Percentiles rank a stretch among this genome's conserved stretches.
Conservation (phyloP, 371 early-diverging fungal species). For the Gilbertella persicaria region DNA sequence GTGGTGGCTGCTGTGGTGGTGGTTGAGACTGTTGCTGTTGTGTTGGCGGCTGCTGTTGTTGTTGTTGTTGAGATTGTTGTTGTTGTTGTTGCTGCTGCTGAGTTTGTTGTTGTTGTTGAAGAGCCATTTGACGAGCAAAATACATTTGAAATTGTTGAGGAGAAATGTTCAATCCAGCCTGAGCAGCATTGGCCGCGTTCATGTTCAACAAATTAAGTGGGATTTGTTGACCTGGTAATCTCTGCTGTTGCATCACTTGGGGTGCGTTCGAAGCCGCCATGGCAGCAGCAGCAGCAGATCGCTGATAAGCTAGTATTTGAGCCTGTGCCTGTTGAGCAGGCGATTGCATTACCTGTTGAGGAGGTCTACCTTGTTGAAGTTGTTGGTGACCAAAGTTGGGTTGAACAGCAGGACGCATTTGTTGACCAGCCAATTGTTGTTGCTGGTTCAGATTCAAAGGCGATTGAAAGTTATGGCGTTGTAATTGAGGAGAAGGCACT, state of each 20-base stretch:
- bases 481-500: slow-evolving; percentile 46
- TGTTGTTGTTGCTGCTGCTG: slow-evolving; percentile 15
- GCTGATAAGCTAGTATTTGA: slow-evolving; percentile 33
- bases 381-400: slow-evolving; percentile 6
- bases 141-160: slow-evolving; percentile 41
- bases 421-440: slow-evolving; percentile 18
- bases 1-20: slow-evolving; percentile 20
- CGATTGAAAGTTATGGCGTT: slow-evolving; percentile 14
- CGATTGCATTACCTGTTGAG: slow-evolving; percentile 25
- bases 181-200: slow-evolving; percentile 17
- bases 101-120: slow-evolving; percentile 34
- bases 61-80: slow-evolving; percentile 11
- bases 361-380: slow-evolving; percentile 31
- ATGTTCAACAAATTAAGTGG: slow-evolving; percentile 30
- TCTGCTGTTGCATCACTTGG: slow-evolving; percentile 7
- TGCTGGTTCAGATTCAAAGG: slow-evolving; percentile 26
- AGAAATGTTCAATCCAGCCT: slow-evolving; percentile 23
- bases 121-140: slow-evolving; percentile 36
- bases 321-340: slow-evolving; percentile 23
- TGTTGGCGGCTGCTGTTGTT: no score
- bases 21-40: slow-evolving; percentile 21
- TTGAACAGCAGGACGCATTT: slow-evolving; percentile 25
- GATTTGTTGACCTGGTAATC: slow-evolving; percentile 12
- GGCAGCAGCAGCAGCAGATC: slow-evolving; percentile 22
- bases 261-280: slow-evolving; percentile 12